phyloP scores from a whole-genome alignment of 75 land plant species.

The Larix kaempferi region DNA sequence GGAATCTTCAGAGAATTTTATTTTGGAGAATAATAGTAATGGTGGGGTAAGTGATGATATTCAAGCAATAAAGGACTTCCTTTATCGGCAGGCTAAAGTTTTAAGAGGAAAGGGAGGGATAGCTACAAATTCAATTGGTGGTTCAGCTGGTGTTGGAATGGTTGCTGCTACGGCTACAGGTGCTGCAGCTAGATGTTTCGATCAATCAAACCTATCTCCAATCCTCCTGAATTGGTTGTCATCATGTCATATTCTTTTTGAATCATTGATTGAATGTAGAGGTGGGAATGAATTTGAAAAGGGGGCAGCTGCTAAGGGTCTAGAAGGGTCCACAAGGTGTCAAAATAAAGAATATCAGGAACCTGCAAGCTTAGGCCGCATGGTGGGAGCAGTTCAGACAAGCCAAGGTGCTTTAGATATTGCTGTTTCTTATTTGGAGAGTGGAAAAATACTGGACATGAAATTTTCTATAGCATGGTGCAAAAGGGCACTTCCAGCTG shows the following conservation, averaged over 20 bases:
- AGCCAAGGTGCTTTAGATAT: constrained; percentile 24
- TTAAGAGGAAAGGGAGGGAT: constrained; percentile 82
- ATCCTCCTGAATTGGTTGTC: constrained; percentile 69
- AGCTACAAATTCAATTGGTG: constrained; percentile 53
- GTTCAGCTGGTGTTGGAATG: constrained; percentile 93
- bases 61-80: constrained; percentile 68
- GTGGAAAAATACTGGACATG: constrained; percentile 56
- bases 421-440: constrained; percentile 54
- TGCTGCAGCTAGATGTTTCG: constrained; percentile 76
- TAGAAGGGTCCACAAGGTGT: constrained; percentile 5
- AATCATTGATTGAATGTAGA: constrained; percentile 43
- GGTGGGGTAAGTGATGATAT: constrained; percentile 59
- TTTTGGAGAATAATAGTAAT: constrained; percentile 46
- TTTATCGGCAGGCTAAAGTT: constrained; percentile 79
- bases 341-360: constrained; percentile 9
- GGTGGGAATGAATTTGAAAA: constrained; percentile 22
- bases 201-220: constrained; percentile 35
- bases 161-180: constrained; percentile 98
- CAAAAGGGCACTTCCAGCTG: constrained; percentile 74
- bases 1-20: constrained; percentile 38
- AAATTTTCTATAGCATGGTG: constrained; percentile 94
- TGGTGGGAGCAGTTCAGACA: constrained; percentile 8
- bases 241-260: constrained; percentile 53
- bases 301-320: neutral
- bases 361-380: neutral